These are phyloP conservation scores for Pythium brachiatum DNA, from an alignment of 352 stramenopile species.

Conservation along the genomic window DNA sequence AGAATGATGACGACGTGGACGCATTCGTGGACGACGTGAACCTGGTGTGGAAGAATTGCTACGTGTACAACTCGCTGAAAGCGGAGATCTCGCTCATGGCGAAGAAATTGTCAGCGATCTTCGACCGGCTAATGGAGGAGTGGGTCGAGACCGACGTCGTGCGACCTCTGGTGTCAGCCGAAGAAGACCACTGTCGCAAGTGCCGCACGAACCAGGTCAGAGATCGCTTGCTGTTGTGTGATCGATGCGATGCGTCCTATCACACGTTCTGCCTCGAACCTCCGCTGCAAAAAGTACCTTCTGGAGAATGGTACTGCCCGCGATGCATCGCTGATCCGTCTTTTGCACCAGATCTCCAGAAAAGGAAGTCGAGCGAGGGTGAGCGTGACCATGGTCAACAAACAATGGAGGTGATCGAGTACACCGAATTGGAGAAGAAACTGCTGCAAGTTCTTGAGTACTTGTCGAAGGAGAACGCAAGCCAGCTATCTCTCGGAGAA, in stretches of 20 bases:
- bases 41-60: slow-evolving; percentile 86
- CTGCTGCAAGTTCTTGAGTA: slow-evolving; percentile 55
- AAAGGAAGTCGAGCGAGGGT: slow-evolving; percentile 28
- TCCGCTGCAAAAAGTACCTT: slow-evolving; percentile 55
- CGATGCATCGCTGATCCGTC: slow-evolving; percentile 50
- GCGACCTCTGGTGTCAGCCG: slow-evolving; percentile 49
- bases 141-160: slow-evolving; percentile 65
- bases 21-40: slow-evolving; percentile 79
- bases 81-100: slow-evolving; percentile 77
- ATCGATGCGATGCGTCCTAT: slow-evolving; percentile 82
- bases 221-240: slow-evolving; percentile 62
- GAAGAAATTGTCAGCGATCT: slow-evolving; percentile 71
- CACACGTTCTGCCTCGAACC: slow-evolving; percentile 77
- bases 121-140: slow-evolving; percentile 79
- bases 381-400: slow-evolving; percentile 27
- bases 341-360: slow-evolving; percentile 55
- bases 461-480: slow-evolving; percentile 71
- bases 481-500: slow-evolving; percentile 45
- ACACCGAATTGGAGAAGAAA: slow-evolving; percentile 47
- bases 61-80: slow-evolving; percentile 80
- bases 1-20: slow-evolving; percentile 76
- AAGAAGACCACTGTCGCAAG: slow-evolving; percentile 78
- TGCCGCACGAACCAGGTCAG: slow-evolving; percentile 75
- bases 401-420: slow-evolving; percentile 49
- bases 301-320: slow-evolving; percentile 77